Base-by-base conservation (phyloP, 805 yeast genomes). In the Saitoella complicata region DNA sequence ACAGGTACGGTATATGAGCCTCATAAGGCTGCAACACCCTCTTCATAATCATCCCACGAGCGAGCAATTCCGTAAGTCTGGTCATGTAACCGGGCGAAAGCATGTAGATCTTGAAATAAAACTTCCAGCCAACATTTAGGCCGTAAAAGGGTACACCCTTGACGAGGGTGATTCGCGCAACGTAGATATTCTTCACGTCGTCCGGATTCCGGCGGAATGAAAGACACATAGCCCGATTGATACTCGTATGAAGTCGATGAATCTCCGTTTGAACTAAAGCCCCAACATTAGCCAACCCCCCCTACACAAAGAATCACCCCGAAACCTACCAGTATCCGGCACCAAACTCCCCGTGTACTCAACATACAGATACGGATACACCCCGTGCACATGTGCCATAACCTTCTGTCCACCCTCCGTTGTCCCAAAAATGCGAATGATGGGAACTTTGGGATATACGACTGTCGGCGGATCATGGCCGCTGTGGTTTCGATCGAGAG, bases 101-200 rank as follows among this genome's bases (percentile, higher is more conserved):
- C 8, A 86, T 56, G 41, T 75, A 71, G 1, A 91, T 71, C 58
- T 85, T 86, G 53, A 81, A 72, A 54, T 73, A 80, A 1, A 72
- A 61, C n/a, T 65, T 53, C 63, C 75, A 72, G 0, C 85, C 85
- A 2, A 73, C 67, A 51, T 75, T 75, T 58, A 71, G 88, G 0
- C 97, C 97, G 58, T 91, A 91, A 41, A 87, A 79, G 0, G 93
- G 88, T 0, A 73, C 67, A 0, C 80, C 95, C 49, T 76, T 75
- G 44, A 93, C 80, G 0, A 83, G 57, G 5, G 53, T 44, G 6
- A 64, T 21, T 40, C 37, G 38, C 13, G 13, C 9, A 37, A 12
- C 30, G 29, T 7, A 7, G 21, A 30, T 41, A 30, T 41, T 48
- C 11, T 40, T 38, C 1, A 48, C 46, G 6, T 49, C 40, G 2